Base-by-base conservation (phyloP, 768 basidiomycete species). In the Tylopilus vinaceipallidus region DNA sequence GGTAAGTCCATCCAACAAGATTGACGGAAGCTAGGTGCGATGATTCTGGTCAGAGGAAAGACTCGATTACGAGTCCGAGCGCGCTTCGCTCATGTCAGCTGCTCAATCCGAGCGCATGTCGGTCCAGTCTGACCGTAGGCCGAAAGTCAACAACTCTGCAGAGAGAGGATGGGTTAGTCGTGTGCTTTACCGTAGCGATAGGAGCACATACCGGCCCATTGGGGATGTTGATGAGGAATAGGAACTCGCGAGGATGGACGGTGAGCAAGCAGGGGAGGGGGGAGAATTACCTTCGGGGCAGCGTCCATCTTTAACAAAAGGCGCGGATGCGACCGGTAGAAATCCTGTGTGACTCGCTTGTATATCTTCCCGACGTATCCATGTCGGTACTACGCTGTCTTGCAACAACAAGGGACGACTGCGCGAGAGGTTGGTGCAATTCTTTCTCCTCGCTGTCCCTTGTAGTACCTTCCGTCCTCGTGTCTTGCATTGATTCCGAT, bases 21-120 rank as follows among this genome's bases (percentile, higher is more conserved):
- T 17, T 13, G 13, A 17, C 46, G 10, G 13, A 69, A 64, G 67
- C 8, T 19, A 29, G n/a, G 7, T 42, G 39, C 54, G 33, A 59
- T 37, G 14, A 16, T 29, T 43, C 26, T 50, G 40, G 24, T 66
- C 73, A 58, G 80, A 86, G 64, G 84, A 82, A 65, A 72, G 75
- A 47, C 62, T 81, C 22, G 86, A 88, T 55, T 82, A 88, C 50
- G 83, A 83, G 50, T 83, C 83, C 6, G 78, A 80, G 59, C 74
- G 77, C 23, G 75, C 79, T 16, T 86, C 83, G 4, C 73, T 86
- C 7, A 70, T 81, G 55, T 64, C 75, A 35, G 64, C 56, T 52
- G 53, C 55, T 27, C 66, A 61, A 22, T 75, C 74, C n/a, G 66
- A 69, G 51, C 67, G 72, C 50, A 62, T 69, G 50, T 68, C 72